Percentiles rank a stretch among this genome's conserved stretches.
These are phyloP conservation scores for Penicillium paradoxum DNA, from an alignment of 495 filamentous ascomycete species.

Conservation along the genomic window DNA sequence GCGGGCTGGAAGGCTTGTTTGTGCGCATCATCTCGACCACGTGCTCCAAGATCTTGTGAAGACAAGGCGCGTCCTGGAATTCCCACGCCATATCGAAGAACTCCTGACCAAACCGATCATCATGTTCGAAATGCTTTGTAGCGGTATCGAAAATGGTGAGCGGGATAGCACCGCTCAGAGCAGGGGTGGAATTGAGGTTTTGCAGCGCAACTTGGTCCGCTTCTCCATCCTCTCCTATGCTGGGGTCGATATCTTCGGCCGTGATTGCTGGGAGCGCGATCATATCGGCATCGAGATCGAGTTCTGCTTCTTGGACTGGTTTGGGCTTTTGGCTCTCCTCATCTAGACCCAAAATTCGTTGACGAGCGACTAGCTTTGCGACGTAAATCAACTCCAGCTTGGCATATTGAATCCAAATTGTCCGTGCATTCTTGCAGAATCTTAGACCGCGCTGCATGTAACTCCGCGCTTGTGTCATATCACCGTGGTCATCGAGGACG, in stretches of 20 bases:
- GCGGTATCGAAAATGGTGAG: conserved; percentile 87
- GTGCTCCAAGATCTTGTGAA: conserved; percentile 67
- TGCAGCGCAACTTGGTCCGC: conserved; percentile 50
- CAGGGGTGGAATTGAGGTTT: conserved; percentile 70
- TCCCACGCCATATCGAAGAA: conserved; percentile 77
- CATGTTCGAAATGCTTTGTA: conserved; percentile 66
- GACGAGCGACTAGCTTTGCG: conserved; percentile 66
- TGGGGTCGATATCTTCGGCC: conserved; percentile 61
- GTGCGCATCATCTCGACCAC: conserved; percentile 61
- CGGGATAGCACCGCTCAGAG: conserved; percentile 83
- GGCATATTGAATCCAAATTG: conserved; percentile 84
- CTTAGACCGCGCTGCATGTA: conserved; percentile 86
- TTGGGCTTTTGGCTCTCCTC: conserved; percentile 39
- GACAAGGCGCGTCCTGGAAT: conserved; percentile 60
- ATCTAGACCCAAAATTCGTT: conserved; percentile 66
- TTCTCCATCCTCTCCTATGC: conserved; percentile 44
- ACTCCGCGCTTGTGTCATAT: conserved; percentile 78
- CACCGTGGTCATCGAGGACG: conserved; percentile 67
- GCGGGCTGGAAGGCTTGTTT: conserved; percentile 51
- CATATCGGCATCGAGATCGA: conserved; percentile 45
- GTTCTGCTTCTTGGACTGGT: conserved; percentile 31
- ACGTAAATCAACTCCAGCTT: conserved; percentile 91
- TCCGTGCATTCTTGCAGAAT: conserved; percentile 69
- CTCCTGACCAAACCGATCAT: conserved; percentile 56
- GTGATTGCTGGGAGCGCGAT: conserved; percentile 60